Evolutionary conservation across 495 filamentous ascomycete species (phyloP), one percentile per base, ranked within the genome.

Genomic region (Aspergillus baeticus): DNA sequence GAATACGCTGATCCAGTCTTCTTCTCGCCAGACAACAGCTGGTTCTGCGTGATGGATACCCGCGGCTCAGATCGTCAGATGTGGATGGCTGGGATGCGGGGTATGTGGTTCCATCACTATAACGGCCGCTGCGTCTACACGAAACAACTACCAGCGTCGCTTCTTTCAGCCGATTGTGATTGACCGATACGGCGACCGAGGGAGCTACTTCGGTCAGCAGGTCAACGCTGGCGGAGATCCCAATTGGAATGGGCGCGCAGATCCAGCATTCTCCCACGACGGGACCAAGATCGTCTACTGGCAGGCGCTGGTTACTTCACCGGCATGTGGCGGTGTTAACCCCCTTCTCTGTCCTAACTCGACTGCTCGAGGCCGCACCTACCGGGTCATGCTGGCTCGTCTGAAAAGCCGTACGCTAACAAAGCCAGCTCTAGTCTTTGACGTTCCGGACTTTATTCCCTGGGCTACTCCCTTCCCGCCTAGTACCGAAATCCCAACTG

Each of bases 1-100:
- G 65, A 60, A 37, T 68, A 68, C 46, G 55, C 53, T 6, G 65
- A 68, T 36, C 65, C 65, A 0, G 55, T 68, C n/a, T 55, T 48
- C 17, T 54, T 63, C 15, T 68, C 62, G 1, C 46, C 43, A 13
- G 65, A 68, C 26, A 55, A 59, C 29, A 22, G 54, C 4, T 68
- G 62, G 60, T 52, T 60, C 14, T 62, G 64, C 21, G 59, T 54
- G 2, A 53, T 68, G 50, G 65, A 68, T 34, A 68, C 65, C 17
- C 48, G 60, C 14, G 58, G 60, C 2, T 52, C 54, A 3, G 41
- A 58, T 10, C 65, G 65, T 1, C 47, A 57, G 44, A 68, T 68
- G 65, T 68, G 54, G 26, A 47, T 68, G 48, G 11, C 65, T 1
- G 65, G 62, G 1, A 54, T 61, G 60, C 62, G 65, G 3, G 36